These are phyloP conservation scores for Aspergillus leporis DNA, from an alignment of 495 filamentous ascomycete genomes.

Conservation along the genomic window DNA sequence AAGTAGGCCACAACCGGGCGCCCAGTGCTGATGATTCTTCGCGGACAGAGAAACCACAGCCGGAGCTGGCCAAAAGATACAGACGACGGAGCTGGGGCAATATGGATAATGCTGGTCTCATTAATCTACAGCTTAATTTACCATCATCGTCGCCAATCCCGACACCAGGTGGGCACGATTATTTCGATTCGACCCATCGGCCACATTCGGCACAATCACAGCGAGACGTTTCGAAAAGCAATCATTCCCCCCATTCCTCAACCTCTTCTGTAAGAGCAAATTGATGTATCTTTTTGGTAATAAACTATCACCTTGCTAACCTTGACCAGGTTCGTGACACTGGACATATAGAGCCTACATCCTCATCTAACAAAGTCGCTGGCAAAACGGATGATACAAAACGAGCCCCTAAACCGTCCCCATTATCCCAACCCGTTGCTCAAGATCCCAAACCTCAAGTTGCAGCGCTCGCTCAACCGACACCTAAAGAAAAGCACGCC, in stretches of 20 bases:
- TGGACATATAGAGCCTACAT: conserved; percentile 13
- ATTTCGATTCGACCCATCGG: conserved; percentile 38
- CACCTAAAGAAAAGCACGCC: conserved; percentile 25
- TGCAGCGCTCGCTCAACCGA: conserved; percentile 19
- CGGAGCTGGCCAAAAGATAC: conserved; percentile 73
- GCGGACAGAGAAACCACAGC: conserved; percentile 39
- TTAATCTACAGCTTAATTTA: conserved; percentile 40
- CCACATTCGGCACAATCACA: conserved; percentile 59
- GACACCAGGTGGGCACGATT: conserved; percentile 32
- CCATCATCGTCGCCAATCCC: conserved; percentile 30
- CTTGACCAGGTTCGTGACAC: conserved; percentile 16
- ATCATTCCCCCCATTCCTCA: conserved; percentile 48
- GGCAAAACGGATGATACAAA: conserved; percentile 72
- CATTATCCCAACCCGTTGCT: conserved; percentile 79
- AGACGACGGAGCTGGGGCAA: conserved; percentile 81
- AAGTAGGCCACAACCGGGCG: conserved; percentile 37
- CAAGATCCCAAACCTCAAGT: conserved; percentile 48
- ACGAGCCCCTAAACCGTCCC: conserved; percentile 75
- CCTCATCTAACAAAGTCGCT: conserved; percentile 55
- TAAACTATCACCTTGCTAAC: background rate
- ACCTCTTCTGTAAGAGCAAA: conserved; percentile 58
- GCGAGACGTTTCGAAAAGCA: conserved; percentile 58
- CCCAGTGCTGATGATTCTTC: conserved; percentile 57
- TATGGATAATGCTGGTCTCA: conserved; percentile 60
- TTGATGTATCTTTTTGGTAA: too few relatives aligned